Evolutionary conservation across 768 basidiomycete species (phyloP).

Genomic region (Naganishia randhawae): DNA sequence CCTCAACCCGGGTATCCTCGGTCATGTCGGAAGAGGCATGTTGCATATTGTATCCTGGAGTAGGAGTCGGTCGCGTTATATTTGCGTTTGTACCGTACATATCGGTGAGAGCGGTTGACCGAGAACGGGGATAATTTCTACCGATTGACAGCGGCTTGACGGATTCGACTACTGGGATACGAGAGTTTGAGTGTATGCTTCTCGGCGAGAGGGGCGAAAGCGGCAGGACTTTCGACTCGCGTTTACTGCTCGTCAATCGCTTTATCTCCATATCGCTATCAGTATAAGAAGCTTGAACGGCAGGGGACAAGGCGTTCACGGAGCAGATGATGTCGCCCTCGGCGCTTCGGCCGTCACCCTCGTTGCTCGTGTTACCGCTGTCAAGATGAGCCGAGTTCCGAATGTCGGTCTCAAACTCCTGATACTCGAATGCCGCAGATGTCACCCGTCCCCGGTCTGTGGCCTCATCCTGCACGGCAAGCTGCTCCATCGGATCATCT

Average conservation of each 20-base stretch:
- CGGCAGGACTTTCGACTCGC: background rate
- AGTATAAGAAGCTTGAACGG: background rate
- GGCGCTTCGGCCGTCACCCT: background rate
- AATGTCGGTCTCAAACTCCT: constrained; percentile 22
- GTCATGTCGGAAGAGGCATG: background rate
- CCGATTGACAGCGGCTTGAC: constrained; percentile 10
- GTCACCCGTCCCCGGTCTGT: background rate
- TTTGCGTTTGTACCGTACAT: background rate
- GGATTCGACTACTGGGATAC: background rate
- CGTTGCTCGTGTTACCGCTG: background rate
- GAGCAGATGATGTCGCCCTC: background rate
- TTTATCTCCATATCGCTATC: background rate
- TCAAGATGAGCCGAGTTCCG: background rate
- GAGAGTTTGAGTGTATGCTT: background rate
- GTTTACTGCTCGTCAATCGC: background rate
- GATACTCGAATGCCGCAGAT: constrained; percentile 26
- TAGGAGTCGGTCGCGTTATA: background rate
- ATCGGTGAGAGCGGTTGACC: background rate
- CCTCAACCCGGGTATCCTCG: background rate
- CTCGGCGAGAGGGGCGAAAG: background rate
- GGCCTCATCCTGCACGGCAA: background rate
- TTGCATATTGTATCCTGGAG: background rate
- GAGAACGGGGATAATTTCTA: constrained; percentile 11
- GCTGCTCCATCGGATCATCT: constrained; percentile 4
- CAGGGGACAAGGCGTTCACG: background rate